phyloP scores from a whole-genome alignment of 2,329 filamentous ascomycete species.

The Aspergillus fumigatus region DNA sequence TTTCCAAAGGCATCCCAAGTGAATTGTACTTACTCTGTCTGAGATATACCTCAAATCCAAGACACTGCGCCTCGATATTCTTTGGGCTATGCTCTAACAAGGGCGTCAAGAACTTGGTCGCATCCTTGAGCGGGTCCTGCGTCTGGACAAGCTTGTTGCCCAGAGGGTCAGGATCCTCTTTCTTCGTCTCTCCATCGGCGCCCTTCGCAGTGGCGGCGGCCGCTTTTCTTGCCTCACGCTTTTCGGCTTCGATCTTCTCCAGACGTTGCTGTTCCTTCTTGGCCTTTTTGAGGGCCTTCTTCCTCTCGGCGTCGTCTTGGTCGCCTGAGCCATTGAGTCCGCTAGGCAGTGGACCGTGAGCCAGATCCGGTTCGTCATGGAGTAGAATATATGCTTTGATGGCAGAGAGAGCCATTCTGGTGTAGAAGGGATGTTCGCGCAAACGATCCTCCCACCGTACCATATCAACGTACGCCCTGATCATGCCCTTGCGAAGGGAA shows the following conservation, averaged over 20 bases:
- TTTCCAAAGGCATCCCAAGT: slow-evolving; percentile 3
- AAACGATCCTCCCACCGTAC: slow-evolving; percentile 90
- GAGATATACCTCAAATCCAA: slow-evolving; percentile 86
- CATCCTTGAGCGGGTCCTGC: slow-evolving; percentile 75
- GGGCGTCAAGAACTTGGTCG: slow-evolving; percentile 78
- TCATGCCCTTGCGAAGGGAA: slow-evolving; percentile 92
- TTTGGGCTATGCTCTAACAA: slow-evolving; percentile 78
- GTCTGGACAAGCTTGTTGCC: slow-evolving; percentile 78
- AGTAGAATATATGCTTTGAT: slow-evolving; percentile 75
- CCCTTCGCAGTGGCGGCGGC: slow-evolving; percentile 58
- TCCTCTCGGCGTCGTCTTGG: slow-evolving; percentile 60
- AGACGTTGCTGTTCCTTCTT: slow-evolving; percentile 72
- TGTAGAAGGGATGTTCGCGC: slow-evolving; percentile 89
- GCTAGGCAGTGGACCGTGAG: slow-evolving; percentile 57
- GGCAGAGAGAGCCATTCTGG: slow-evolving; percentile 74
- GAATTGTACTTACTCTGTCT: slow-evolving; percentile 62
- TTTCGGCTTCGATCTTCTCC: slow-evolving; percentile 75
- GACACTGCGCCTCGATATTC: slow-evolving; percentile 74
- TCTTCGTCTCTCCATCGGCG: slow-evolving; percentile 60
- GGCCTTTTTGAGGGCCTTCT: slow-evolving; percentile 86
- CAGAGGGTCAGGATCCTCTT: slow-evolving; percentile 84
- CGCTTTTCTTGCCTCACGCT: slow-evolving; percentile 78
- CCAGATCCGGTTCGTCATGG: slow-evolving; percentile 66
- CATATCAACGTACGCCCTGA: slow-evolving; percentile 93
- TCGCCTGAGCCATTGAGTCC: slow-evolving; percentile 50